Evolutionary conservation across 352 stramenopile species (phyloP), one percentile per base, ranked within the genome.

Genomic region (Phytopythium mirpurense): DNA sequence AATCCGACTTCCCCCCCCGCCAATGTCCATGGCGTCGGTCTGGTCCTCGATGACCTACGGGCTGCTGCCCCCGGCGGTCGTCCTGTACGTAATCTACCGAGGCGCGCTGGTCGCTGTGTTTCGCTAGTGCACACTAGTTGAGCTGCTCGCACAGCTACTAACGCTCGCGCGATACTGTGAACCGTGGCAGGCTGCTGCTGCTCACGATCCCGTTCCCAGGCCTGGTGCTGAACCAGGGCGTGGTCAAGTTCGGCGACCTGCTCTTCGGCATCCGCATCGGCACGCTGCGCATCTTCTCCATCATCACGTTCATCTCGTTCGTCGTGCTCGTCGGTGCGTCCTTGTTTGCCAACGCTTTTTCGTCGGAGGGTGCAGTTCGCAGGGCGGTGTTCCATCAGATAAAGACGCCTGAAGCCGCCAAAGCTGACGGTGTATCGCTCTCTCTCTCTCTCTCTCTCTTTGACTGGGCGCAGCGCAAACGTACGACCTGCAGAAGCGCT

Each of bases 1-100:
- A 3, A 8, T 41, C 45, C 27, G 15, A 21, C 29, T 23, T 19
- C 14, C n/a, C 44, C 54, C 37, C 46, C 36, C 24, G 27, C 26
- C 21, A 0, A 46, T 29, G 43, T 55, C 36, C 10, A 88, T 86
- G 78, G 43, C 74, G 60, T 79, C 78, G 45, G 71, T 88, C 62
- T 91, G 81, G 81, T 80, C 76, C 38, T 86, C 78, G 31, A 83
- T 86, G 67, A 88, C 81, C 35, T 91, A 88, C 50, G 68, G 86
- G 36, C 61, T 91, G 54, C 74, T 91, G 32, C 81, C 81, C 34
- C 81, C 81, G 23, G 81, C 81, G n/a, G 74, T 91, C 38, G 59
- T 89, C 55, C 71, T 91, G 81, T 91, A 70, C 54, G 79, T 79
- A 9, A 24, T 47, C 23, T n/a, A 18, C 34, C 10, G 3, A 44